Conservation (phyloP, 331 rosid species). For the Rhamnella rubrinervis region DNA sequence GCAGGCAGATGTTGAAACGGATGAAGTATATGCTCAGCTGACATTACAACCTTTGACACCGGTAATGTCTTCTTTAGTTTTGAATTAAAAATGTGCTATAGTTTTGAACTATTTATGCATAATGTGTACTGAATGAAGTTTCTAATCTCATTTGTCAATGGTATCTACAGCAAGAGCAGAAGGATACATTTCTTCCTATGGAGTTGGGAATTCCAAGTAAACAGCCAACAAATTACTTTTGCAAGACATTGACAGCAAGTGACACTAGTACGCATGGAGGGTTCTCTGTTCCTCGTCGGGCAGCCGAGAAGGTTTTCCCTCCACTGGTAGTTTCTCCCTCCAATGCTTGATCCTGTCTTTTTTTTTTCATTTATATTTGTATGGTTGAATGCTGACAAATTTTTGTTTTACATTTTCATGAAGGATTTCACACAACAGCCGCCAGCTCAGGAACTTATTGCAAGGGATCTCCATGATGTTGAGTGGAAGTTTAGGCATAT, state of each 20-base stretch:
- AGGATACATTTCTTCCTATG: conserved; percentile 85
- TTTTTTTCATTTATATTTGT: conserved; percentile 18
- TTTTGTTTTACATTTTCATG: conserved; percentile 15
- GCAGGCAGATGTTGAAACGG: conserved; percentile 95
- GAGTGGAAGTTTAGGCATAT: conserved; percentile 94
- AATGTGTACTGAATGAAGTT: conserved; percentile 15
- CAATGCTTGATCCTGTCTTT: neutral
- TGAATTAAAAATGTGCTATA: neutral
- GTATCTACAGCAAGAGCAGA: conserved; percentile 66
- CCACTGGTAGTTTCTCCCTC: conserved; percentile 51
- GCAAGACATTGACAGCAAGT: conserved; percentile 92
- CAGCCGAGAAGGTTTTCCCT: conserved; percentile 94
- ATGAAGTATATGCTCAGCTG: conserved; percentile 94
- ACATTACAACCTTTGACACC: conserved; percentile 77
- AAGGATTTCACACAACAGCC: conserved; percentile 89
- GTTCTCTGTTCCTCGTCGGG: conserved; percentile 94
- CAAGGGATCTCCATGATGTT: conserved; percentile 87
- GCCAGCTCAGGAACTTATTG: conserved; percentile 88
- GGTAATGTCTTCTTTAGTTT: conserved; percentile 30
- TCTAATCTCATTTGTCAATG: neutral
- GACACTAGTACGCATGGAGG: conserved; percentile 99
- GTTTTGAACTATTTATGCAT: neutral
- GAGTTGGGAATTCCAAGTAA: conserved; percentile 82
- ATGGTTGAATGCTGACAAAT: conserved; percentile 27
- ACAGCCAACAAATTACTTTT: conserved; percentile 88